Percentiles rank a stretch among this genome's conserved stretches.
These are phyloP conservation scores for Picea abies DNA, from an alignment of 83 land plant genomes.

Conservation along the genomic window DNA sequence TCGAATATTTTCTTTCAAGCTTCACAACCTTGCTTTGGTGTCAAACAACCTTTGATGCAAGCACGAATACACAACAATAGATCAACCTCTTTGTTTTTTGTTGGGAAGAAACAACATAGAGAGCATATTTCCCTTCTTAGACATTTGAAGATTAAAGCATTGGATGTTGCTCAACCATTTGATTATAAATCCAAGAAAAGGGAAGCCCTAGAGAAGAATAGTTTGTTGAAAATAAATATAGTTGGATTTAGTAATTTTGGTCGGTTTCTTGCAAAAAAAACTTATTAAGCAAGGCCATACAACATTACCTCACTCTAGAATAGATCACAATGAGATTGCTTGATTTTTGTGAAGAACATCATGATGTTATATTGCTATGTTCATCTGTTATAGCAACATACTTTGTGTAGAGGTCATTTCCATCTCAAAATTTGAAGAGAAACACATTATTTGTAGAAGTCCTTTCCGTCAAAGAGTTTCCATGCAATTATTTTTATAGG, in stretches of 20 bases:
- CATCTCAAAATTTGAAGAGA: slow-evolving; percentile 63
- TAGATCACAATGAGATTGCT: no score
- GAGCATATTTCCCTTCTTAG: background rate
- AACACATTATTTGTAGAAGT: slow-evolving; percentile 81
- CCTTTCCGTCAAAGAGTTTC: slow-evolving; percentile 86
- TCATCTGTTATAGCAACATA: no score
- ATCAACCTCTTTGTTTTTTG: background rate
- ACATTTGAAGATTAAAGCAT: slow-evolving; percentile 2
- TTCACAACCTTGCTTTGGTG: background rate
- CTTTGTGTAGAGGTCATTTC: slow-evolving; percentile 50
- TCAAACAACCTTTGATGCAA: background rate
- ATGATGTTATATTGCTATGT: slow-evolving; percentile 44
- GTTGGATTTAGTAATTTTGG: slow-evolving; percentile 23
- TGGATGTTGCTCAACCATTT: slow-evolving; percentile 36
- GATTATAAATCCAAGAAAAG: slow-evolving; percentile 18
- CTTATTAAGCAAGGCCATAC: no score
- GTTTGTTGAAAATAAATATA: background rate
- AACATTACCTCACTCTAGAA: no score
- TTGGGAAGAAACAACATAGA: background rate
- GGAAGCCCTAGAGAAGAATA: background rate
- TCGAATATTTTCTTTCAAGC: background rate
- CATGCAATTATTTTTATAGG: slow-evolving; percentile 14
- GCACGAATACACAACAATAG: background rate
- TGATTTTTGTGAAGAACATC: slow-evolving; percentile 71
- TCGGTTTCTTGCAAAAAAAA: background rate